Conservation (phyloP, 2,329 filamentous ascomycete species). For the Dothistroma pini region DNA sequence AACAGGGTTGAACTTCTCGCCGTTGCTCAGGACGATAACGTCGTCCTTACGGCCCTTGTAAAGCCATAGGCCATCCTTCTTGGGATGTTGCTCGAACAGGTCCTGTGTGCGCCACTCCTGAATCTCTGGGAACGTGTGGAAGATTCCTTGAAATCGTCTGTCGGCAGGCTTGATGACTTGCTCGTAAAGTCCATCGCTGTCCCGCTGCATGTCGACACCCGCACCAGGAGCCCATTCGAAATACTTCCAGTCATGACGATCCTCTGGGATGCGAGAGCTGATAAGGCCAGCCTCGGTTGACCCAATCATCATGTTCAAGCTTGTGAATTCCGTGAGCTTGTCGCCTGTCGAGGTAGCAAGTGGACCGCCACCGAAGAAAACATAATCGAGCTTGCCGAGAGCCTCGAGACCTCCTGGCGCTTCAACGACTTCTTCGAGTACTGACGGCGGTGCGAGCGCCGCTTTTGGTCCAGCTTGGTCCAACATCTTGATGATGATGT, state of each 20-base stretch:
- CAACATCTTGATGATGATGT: conserved; percentile 13
- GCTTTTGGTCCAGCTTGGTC: conserved; percentile 11
- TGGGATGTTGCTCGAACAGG: conserved; percentile 28
- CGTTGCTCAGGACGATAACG: conserved; percentile 30
- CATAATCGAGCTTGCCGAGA: conserved; percentile 11
- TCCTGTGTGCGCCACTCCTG: conserved; percentile 36
- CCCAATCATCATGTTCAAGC: conserved; percentile 14
- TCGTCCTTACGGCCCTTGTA: conserved; percentile 31
- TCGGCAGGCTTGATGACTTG: conserved; percentile 32
- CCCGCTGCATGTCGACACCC: conserved; percentile 15
- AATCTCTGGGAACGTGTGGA: conserved; percentile 33
- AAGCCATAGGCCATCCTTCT: conserved; percentile 26
- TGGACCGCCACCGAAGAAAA: conserved; percentile 22
- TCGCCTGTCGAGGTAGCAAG: conserved; percentile 14
- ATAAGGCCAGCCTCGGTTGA: conserved; percentile 22
- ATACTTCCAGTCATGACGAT: conserved; percentile 20
- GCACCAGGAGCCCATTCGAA: conserved; percentile 24
- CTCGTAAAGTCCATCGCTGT: conserved; percentile 32
- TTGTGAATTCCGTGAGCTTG: conserved; percentile 13
- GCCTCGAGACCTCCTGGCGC: conserved; percentile 17
- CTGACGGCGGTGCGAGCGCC: conserved; percentile 16
- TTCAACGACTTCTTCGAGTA: conserved; percentile 18
- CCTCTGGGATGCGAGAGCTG: conserved; percentile 18
- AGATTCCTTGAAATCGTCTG: conserved; percentile 21
- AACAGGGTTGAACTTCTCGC: conserved; percentile 30